Evolutionary conservation across 345 rosid genomes (phyloP).

Genomic region (Aquilaria yunnanensis): DNA sequence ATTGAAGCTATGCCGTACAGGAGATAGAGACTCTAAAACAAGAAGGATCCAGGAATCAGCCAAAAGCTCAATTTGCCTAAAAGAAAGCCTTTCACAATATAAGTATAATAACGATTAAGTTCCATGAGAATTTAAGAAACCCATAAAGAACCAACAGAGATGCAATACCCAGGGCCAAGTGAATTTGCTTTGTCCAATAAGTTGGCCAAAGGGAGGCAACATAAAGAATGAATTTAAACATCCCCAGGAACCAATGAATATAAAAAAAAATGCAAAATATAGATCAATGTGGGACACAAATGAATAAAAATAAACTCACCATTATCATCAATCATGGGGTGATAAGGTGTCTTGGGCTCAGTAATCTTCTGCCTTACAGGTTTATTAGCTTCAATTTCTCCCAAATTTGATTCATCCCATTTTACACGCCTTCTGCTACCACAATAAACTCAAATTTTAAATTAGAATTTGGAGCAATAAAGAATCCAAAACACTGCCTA

Average conservation of each 20-base stretch:
- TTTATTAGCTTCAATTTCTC: conserved; percentile 90
- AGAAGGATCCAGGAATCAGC: conserved; percentile 12
- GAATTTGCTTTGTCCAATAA: no score
- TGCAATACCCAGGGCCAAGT: no score
- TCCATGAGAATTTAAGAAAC: no score
- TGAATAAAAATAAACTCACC: conserved; percentile 35
- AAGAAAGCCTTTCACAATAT: no score
- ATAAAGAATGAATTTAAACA: no score
- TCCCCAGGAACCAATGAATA: no score
- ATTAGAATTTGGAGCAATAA: neutral
- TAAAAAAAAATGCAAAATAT: no score
- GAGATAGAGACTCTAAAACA: conserved; percentile 55
- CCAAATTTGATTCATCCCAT: conserved; percentile 89
- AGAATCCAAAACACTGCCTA: no score
- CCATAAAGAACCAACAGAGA: no score
- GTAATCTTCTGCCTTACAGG: conserved; percentile 97
- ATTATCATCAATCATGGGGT: conserved; percentile 88
- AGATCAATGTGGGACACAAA: neutral
- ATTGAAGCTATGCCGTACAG: conserved; percentile 44
- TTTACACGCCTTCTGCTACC: conserved; percentile 54
- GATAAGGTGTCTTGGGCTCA: conserved; percentile 97
- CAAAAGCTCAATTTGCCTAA: no score
- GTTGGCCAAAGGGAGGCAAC: no score
- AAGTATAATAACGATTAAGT: no score
- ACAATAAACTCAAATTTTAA: conserved; percentile 16